Evolutionary conservation across 2,329 filamentous ascomycete genomes (phyloP), one percentile per base, ranked within the genome.

Genomic region (Sphaerulina vaccinii): DNA sequence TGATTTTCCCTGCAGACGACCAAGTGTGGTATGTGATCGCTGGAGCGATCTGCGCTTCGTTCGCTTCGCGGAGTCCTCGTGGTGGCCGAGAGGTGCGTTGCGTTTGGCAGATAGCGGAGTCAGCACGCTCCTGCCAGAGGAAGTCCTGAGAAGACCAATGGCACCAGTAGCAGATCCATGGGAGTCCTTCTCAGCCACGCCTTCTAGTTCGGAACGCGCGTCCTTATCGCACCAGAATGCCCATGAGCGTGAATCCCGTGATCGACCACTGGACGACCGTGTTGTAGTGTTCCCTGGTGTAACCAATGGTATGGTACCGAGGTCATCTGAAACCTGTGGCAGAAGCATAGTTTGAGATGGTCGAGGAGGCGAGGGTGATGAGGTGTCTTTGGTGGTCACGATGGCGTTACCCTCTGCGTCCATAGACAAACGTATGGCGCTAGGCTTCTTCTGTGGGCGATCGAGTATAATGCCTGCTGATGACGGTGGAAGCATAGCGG

Each of bases 341-440:
- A 54, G 29, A 15, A 54, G 13, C 6, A 45, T 19, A 16, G 37
- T 37, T 50, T 64, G 58, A 39, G 58, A 40, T 22, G 63, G 53
- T 16, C 79, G 76, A 53, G 78, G 81, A 45, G 83, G 85, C 1
- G 86, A 88, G 2, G 88, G 87, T 2, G 86, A 86, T 23, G 79
- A 77, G 57, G 86, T 82, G 56, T 85, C 79, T 49, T 86, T 77
- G 13, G 81, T 83, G 18, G 91, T 82, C 45, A 96, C 78, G 63
- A 92, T 87, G n/a, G 92, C 92, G 66, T 91, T 92, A 60, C 92
- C 92, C 65, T 96, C 90, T 24, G 91, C 79, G 15, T 89, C 93
- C 65, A 93, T 83, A 1, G 88, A 90, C 22, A 96, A 78, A 42
- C 90, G 85, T 51, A 95, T 79, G 22, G 81, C 79, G 42, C 80